Evolutionary conservation across 2,329 filamentous ascomycete genomes (phyloP), one percentile per base, ranked within the genome.

Genomic region (Nannizziopsis arthrosporioides): DNA sequence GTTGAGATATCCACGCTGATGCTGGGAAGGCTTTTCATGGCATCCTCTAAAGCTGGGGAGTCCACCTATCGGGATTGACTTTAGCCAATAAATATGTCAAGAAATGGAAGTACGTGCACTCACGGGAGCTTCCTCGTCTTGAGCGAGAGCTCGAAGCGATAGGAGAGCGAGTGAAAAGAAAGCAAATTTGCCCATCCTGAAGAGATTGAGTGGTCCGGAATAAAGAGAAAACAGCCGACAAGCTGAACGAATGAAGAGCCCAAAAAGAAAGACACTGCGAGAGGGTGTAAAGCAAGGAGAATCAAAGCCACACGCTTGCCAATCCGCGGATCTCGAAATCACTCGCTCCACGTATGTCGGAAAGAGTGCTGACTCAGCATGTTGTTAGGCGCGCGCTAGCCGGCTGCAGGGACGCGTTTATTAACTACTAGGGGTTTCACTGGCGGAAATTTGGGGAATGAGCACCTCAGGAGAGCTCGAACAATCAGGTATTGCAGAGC

Each of bases 101-200:
- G 36, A 8, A 51, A 51, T 42, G 39, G 30, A 34, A 30, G 36
- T 50, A 37, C 48, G 47, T 42, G 55, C 52, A 22, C 51, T 55
- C 73, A 79, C 63, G 73, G 83, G 77, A 60, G 73, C 72, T 51
- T 69, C 73, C 61, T 80, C 75, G 51, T 80, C 80, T 58, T 78
- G 73, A 59, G 76, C 80, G 64, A 78, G 22, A 27, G 22, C 22
- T 27, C 22, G 77, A 59, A 85, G 71, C 53, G 84, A 82, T 67
- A 87, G 72, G 53, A 89, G 69, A 58, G 82, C 81, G 59, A 90
- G 71, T 51, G 82, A 74, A 58, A 84, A 78, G 61, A 84, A 75
- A 70, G 80, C 82, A 68, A 85, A 75, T 63, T 77, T 78, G 70
- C 82, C 78, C 85, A 92, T 92, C 63, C 64, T 72, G 66, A 50